These are phyloP conservation scores for Amanita phalloides DNA, from an alignment of 768 basidiomycete species.

Conservation along the genomic window DNA sequence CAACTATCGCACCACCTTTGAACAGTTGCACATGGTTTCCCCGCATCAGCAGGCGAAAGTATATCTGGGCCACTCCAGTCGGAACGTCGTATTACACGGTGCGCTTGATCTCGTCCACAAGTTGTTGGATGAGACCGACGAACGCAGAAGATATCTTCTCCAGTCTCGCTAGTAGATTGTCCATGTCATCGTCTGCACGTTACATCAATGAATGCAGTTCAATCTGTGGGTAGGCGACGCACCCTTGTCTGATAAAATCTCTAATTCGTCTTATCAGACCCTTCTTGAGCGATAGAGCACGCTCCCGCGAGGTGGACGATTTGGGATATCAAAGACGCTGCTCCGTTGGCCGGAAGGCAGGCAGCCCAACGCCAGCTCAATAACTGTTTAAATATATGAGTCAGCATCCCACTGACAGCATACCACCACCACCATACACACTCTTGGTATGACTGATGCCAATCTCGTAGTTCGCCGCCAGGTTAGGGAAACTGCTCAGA, in stretches of 20 bases:
- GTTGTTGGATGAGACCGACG: slow-evolving; percentile 33
- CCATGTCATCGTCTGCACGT: slow-evolving; percentile 48
- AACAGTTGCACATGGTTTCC: slow-evolving; percentile 54
- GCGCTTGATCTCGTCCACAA: slow-evolving; percentile 51
- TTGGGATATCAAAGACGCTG: slow-evolving; percentile 56
- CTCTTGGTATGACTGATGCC: slow-evolving; percentile 71
- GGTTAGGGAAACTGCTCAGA: slow-evolving; percentile 62
- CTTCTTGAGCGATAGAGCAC: slow-evolving; percentile 56
- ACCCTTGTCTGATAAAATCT: slow-evolving; percentile 57
- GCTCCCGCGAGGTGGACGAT: slow-evolving; percentile 56
- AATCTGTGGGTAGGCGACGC: slow-evolving; percentile 9
- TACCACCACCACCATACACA: slow-evolving; percentile 22
- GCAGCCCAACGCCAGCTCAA: slow-evolving; percentile 51
- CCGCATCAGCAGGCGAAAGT: slow-evolving; percentile 68
- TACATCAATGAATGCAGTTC: not conserved
- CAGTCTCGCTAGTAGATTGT: slow-evolving; percentile 39
- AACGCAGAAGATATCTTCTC: slow-evolving; percentile 52
- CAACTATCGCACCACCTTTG: slow-evolving; percentile 65
- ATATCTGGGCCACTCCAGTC: slow-evolving; percentile 52
- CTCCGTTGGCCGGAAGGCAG: slow-evolving; percentile 46
- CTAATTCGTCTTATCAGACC: slow-evolving; percentile 62
- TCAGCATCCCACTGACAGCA: not conserved
- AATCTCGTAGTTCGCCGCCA: slow-evolving; percentile 59
- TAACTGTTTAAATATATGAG: slow-evolving; percentile 32
- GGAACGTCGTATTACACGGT: slow-evolving; percentile 48